These are phyloP conservation scores for Trichaptum fuscoviolaceum DNA, from an alignment of 768 basidiomycete genomes.

Conservation along the genomic window DNA sequence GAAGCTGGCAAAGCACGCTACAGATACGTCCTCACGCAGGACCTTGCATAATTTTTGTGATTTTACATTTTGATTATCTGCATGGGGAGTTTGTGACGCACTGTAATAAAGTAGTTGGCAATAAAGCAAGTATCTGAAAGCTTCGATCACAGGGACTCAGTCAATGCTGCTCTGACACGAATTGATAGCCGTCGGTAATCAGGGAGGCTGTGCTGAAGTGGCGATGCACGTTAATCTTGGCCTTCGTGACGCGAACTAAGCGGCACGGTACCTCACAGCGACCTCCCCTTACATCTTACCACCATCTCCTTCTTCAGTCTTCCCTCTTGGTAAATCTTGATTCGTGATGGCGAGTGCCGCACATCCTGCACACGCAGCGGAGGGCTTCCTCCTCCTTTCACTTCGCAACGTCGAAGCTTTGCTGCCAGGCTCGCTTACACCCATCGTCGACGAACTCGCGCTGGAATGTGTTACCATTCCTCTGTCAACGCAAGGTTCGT, in stretches of 20 bases:
- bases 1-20: conserved; percentile 33
- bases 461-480: conserved; percentile 60
- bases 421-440: conserved; percentile 28
- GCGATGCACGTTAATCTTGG: background rate
- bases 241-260: background rate
- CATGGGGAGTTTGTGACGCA: background rate
- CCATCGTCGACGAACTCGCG: conserved; percentile 39
- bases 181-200: too few species aligned
- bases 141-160: too few species aligned
- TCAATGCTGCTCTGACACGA: too few species aligned
- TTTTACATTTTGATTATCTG: background rate
- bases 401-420: conserved; percentile 38
- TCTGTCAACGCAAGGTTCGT: conserved; percentile 23
- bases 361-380: conserved; percentile 17
- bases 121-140: background rate
- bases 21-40: conserved; percentile 27
- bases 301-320: background rate
- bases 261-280: background rate
- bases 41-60: background rate
- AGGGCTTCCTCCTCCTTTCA: conserved; percentile 53
- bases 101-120: background rate
- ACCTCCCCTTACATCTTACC: background rate
- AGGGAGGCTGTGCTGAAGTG: background rate
- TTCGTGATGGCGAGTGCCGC: background rate
- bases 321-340: background rate